Conservation (phyloP, 148 eudicot genomes). For the Camellia sinensis region DNA sequence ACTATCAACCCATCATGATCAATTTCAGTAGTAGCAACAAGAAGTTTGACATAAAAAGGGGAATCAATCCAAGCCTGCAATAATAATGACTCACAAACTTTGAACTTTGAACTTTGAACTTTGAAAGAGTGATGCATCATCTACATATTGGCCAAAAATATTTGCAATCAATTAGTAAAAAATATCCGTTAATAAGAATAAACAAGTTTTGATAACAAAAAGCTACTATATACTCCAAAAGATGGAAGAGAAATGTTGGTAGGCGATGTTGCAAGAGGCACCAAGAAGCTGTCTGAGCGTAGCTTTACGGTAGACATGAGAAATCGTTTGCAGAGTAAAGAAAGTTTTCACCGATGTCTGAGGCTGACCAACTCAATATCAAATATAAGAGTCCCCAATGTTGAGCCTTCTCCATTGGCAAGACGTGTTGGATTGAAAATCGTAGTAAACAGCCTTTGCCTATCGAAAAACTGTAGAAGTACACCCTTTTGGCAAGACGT, state of each 20-base stretch:
- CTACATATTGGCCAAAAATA: background rate
- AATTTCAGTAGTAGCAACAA: too few relatives aligned
- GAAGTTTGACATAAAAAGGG: too few relatives aligned
- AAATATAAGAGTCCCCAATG: conserved; percentile 74
- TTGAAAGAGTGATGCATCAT: background rate
- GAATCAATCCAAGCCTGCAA: too few relatives aligned
- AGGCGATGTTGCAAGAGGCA: background rate
- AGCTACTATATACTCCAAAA: background rate
- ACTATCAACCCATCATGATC: too few relatives aligned
- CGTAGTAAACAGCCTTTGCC: conserved; percentile 85
- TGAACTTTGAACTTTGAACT: background rate
- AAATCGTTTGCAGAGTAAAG: background rate
- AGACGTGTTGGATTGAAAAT: conserved; percentile 89
- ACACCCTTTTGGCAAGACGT: conserved; percentile 55
- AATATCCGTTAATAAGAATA: too few relatives aligned
- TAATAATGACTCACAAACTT: background rate
- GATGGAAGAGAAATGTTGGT: background rate
- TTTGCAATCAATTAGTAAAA: background rate
- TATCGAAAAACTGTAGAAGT: conserved; percentile 60
- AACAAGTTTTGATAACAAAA: background rate
- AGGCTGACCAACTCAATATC: conserved; percentile 76
- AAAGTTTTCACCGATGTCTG: conserved; percentile 31
- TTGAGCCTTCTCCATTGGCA: conserved; percentile 90
- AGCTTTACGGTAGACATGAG: background rate
- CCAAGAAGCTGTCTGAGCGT: background rate